Conservation (phyloP, 352 stramenopile genomes). For the Saprolegnia diclina region DNA sequence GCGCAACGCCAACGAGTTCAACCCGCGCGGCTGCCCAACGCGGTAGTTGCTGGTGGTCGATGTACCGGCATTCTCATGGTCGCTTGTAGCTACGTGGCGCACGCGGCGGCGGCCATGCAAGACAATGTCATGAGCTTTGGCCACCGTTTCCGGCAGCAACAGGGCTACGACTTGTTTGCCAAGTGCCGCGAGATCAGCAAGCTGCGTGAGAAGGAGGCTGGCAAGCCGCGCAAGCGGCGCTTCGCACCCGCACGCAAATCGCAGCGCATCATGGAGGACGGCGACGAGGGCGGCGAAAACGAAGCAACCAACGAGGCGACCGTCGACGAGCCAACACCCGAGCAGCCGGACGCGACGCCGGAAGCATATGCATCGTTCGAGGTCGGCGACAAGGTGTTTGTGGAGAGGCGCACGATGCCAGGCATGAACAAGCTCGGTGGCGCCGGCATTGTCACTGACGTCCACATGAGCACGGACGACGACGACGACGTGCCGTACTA, state of each 20-base stretch:
- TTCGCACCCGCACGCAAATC: constrained; percentile 34
- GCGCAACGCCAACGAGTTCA: constrained; percentile 85
- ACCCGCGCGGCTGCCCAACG: constrained; percentile 71
- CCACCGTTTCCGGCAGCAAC: constrained; percentile 77
- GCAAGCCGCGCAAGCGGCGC: constrained; percentile 28
- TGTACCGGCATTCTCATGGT: not conserved
- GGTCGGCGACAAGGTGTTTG: constrained; percentile 64
- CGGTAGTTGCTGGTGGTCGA: too few species aligned
- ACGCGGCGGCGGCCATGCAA: constrained; percentile 79
- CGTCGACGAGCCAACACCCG: constrained; percentile 3
- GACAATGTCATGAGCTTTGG: constrained; percentile 86
- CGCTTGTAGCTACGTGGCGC: constrained; percentile 51
- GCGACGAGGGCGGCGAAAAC: constrained; percentile 21
- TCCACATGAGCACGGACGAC: constrained; percentile 45
- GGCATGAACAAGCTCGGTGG: constrained; percentile 78
- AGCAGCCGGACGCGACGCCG: not conserved
- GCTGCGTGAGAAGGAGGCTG: constrained; percentile 34
- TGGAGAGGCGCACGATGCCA: constrained; percentile 58
- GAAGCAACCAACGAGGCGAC: not conserved
- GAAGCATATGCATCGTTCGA: constrained; percentile 33
- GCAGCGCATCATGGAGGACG: constrained; percentile 8
- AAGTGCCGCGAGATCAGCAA: constrained; percentile 77
- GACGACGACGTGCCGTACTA: constrained; percentile 41
- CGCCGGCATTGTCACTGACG: constrained; percentile 41
- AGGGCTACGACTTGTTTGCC: constrained; percentile 86